Percentiles rank a stretch among this genome's conserved stretches.
These are phyloP conservation scores for Aspergillus piperis DNA, from an alignment of 2,329 filamentous ascomycete species.

Conservation along the genomic window DNA sequence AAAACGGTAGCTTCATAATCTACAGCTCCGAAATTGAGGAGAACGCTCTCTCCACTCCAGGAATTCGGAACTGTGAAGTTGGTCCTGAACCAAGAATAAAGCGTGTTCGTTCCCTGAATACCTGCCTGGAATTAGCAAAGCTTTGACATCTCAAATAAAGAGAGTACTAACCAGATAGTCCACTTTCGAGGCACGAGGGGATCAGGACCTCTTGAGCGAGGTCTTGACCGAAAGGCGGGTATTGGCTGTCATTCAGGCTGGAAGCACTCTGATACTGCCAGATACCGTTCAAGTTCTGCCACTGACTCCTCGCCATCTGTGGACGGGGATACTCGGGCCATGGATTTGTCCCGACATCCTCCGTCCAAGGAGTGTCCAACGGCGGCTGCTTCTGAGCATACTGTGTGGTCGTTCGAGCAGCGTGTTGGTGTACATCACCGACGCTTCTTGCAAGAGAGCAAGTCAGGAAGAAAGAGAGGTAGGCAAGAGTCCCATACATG, in stretches of 20 bases:
- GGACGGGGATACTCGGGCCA: constrained; percentile 55
- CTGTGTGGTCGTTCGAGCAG: constrained; percentile 14
- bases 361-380: constrained; percentile 49
- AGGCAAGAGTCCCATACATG: constrained; percentile 3
- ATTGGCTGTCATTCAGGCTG: constrained; percentile 39
- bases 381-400: constrained; percentile 47
- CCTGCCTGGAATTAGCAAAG: constrained; percentile 22
- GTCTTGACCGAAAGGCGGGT: constrained; percentile 48
- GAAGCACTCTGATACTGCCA: constrained; percentile 50
- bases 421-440: background rate
- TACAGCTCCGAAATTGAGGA: constrained; percentile 55
- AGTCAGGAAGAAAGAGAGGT: background rate
- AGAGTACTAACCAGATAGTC: constrained; percentile 46
- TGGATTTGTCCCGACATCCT: constrained; percentile 49
- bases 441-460: constrained; percentile 1
- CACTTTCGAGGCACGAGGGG: constrained; percentile 58
- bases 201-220: constrained; percentile 51
- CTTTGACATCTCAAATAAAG: background rate
- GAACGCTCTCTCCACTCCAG: constrained; percentile 46
- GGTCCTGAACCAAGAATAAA: constrained; percentile 53
- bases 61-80: constrained; percentile 49
- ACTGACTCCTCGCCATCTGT: constrained; percentile 48
- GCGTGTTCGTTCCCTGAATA: constrained; percentile 39
- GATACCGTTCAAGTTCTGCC: constrained; percentile 53
- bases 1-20: constrained; percentile 58